Evolutionary conservation across 1,139 yeast species (phyloP).

Genomic region (Geotrichum carabidarum): DNA sequence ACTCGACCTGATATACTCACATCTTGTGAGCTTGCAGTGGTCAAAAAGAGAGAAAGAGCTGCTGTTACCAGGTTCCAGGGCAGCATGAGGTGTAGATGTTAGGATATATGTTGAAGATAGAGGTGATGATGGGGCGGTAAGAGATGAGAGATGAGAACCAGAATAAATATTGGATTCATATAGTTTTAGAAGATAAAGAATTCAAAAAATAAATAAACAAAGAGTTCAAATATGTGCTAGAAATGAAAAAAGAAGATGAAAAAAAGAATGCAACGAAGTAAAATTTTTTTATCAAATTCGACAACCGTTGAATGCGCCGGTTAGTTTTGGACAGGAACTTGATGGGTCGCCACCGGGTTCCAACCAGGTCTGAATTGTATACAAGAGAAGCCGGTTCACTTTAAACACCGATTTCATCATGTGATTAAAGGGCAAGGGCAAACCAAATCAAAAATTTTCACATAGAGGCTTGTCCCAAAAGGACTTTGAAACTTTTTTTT

Average conservation of each 20-base stretch:
- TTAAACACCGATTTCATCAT: not conserved
- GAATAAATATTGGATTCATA: not conserved
- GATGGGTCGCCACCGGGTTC: too few species aligned
- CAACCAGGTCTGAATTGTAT: too few species aligned
- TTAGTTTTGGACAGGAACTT: too few species aligned
- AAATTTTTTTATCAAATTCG: not conserved
- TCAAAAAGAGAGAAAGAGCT: not conserved
- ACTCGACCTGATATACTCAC: conserved; percentile 2
- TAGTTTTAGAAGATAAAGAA: not conserved
- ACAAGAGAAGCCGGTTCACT: too few species aligned
- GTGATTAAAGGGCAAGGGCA: conserved; percentile 11
- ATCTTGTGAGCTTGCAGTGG: not conserved
- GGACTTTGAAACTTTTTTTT: not conserved
- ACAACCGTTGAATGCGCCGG: too few species aligned
- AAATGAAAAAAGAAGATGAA: not conserved
- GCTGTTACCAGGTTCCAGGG: not conserved
- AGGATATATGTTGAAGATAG: not conserved
- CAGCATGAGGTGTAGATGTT: not conserved
- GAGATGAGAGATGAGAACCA: not conserved
- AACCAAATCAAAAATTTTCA: conserved; percentile 1
- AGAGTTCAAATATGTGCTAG: not conserved
- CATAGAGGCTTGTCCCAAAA: conserved; percentile 3
- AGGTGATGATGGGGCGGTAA: not conserved
- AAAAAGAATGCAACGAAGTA: not conserved
- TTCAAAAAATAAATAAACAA: not conserved